Percentiles rank a stretch among this genome's conserved stretches.
Evolutionary conservation across 1,284 basidiomycete species (phyloP).

Genomic region (Papiliotrema terrestris): DNA sequence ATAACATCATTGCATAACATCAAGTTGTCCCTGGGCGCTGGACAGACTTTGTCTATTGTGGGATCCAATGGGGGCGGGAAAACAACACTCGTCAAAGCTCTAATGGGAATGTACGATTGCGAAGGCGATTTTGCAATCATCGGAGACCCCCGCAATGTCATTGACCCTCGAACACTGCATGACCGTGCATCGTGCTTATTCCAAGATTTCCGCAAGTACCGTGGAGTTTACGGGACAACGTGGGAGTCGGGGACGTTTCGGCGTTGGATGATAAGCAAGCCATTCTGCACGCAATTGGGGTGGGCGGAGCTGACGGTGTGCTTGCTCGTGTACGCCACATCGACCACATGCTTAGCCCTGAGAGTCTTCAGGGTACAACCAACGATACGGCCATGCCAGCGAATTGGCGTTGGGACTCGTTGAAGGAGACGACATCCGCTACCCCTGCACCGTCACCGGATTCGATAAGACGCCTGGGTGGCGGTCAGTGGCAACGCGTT

Average conservation of each 20-base stretch:
- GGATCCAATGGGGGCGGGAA: constrained; percentile 58
- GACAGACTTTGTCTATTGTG: constrained; percentile 75
- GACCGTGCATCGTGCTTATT: constrained; percentile 68
- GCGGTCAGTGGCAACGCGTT: constrained; percentile 72
- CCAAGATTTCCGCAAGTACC: constrained; percentile 74
- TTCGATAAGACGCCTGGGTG: constrained; percentile 8
- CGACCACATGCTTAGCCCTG: no score
- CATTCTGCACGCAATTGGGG: background rate
- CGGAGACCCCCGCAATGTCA: constrained; percentile 60
- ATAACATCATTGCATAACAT: constrained; percentile 56
- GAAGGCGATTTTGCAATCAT: constrained; percentile 64
- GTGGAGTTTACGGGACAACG: constrained; percentile 67
- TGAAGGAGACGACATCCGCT: background rate
- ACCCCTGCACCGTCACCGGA: background rate
- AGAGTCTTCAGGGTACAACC: no score
- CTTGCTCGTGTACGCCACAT: constrained; percentile 10
- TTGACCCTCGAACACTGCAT: constrained; percentile 66
- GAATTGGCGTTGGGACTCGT: background rate
- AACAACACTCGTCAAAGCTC: constrained; percentile 72
- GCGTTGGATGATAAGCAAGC: background rate
- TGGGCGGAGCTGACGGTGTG: constrained; percentile 58
- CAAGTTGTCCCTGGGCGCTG: constrained; percentile 64
- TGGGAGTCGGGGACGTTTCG: background rate
- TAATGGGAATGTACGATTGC: constrained; percentile 67
- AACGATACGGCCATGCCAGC: no score